Base-by-base conservation (phyloP, 352 stramenopile genomes). In the Pythium apleroticum region DNA sequence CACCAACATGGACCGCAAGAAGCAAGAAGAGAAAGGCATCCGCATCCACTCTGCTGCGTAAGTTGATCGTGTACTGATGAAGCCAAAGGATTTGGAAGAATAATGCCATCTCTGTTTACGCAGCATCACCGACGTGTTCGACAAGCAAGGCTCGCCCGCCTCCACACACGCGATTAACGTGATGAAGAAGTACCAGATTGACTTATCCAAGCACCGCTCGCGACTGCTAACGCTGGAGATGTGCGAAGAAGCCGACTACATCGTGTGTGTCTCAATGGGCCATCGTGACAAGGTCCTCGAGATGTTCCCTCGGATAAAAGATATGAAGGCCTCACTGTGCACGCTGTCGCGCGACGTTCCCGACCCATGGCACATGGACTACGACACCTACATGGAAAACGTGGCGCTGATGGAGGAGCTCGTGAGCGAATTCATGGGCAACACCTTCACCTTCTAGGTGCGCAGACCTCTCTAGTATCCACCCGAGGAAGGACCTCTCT, bases 361-460 rank as follows among this genome's bases (percentile, higher is more conserved):
- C 4, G 84, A 93, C 57, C 84, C 84, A 46, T 93, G 84, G 84
- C 81, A 89, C 77, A 93, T 93, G 84, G 74, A 80, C 27, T 91
- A 91, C 66, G 80, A 88, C 65, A 90, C 78, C 17, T 93, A 93
- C 71, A 89, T 91, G 80, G 76, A 90, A 64, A 91, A 81, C 46
- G 75, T 87, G n/a, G 80, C 81, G 37, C 77, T 87, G 63, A 81
- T 86, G 61, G 84, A 93, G 56, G 80, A 90, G 67, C 77, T 88
- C 57, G 85, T 84, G 43, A 78, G 81, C 39, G 84, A 90, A 60
- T 93, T 93, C 57, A 81, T 93, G 24, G 80, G 86, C 37, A 83
- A 73, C 24, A 73, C 57, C 1, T 74, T 69, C 46, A 69, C 57
- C 3, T 74, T 54, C 12, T 69, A 45, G 60, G 56, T 12, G 22